Evolutionary conservation across 768 basidiomycete genomes (phyloP).

Genomic region (Xanthoconium purpureum): DNA sequence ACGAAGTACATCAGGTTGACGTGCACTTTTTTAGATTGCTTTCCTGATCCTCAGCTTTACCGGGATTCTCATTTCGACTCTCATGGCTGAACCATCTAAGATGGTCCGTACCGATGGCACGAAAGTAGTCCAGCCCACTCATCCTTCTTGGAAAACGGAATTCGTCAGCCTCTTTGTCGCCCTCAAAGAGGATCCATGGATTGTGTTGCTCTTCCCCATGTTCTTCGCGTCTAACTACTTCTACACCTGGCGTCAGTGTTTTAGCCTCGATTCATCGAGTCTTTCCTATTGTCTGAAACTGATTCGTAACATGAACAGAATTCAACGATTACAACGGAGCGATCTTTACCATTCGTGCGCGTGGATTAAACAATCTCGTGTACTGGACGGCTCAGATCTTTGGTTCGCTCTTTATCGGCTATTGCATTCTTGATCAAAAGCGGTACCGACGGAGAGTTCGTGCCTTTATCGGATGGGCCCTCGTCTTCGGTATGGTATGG

Average conservation of each 20-base stretch:
- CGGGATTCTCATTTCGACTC: slow-evolving; percentile 59
- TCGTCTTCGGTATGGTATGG: slow-evolving; percentile 66
- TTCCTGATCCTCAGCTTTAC: slow-evolving; percentile 71
- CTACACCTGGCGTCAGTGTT: slow-evolving; percentile 72
- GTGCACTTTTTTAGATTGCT: slow-evolving; percentile 48
- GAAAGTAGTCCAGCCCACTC: slow-evolving; percentile 52
- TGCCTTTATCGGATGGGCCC: slow-evolving; percentile 65
- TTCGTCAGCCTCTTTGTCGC: slow-evolving; percentile 65
- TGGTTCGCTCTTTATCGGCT: slow-evolving; percentile 70
- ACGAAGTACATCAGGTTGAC: neutral
- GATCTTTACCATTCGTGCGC: slow-evolving; percentile 74
- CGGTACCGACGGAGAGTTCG: slow-evolving; percentile 58
- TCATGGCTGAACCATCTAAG: slow-evolving; percentile 69
- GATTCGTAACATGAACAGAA: slow-evolving; percentile 40
- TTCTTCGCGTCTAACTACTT: slow-evolving; percentile 84
- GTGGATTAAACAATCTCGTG: slow-evolving; percentile 74
- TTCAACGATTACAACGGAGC: slow-evolving; percentile 80
- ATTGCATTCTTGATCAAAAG: slow-evolving; percentile 58
- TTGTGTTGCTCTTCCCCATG: slow-evolving; percentile 80
- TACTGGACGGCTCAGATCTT: slow-evolving; percentile 80
- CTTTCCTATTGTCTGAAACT: neutral
- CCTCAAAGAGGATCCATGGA: slow-evolving; percentile 66
- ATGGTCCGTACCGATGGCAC: slow-evolving; percentile 78
- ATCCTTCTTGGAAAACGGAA: slow-evolving; percentile 77
- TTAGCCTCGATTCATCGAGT: neutral